Conservation (phyloP, 345 rosid genomes). For the Noccaea bulbosa region DNA sequence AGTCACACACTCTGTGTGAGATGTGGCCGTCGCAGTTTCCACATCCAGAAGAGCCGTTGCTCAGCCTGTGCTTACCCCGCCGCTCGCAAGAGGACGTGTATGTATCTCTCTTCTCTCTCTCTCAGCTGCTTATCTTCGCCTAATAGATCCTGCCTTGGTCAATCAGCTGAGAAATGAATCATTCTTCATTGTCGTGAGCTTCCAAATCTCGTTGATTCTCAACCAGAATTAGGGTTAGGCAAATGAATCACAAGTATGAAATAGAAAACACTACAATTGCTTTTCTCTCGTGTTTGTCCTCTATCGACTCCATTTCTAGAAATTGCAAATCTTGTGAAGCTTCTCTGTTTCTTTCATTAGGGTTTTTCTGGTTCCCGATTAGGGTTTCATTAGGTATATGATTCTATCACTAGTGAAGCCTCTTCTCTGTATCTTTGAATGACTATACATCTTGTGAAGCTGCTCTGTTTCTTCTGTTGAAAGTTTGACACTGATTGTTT, state of each 20-base stretch:
- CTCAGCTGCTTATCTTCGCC: background rate
- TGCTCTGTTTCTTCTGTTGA: background rate
- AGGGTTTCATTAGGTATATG: too few species aligned
- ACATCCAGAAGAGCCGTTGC: conserved; percentile 84
- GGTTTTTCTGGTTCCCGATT: too few species aligned
- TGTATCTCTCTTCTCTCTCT: background rate
- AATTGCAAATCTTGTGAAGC: too few species aligned
- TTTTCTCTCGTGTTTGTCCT: background rate
- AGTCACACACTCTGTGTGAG: conserved; percentile 82
- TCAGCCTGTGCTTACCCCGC: conserved; percentile 80
- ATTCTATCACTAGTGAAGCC: too few species aligned
- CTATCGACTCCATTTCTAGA: background rate
- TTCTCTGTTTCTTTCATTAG: too few species aligned
- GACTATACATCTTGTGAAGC: background rate
- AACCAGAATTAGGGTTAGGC: background rate
- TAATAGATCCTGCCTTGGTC: background rate
- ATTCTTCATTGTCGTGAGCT: background rate
- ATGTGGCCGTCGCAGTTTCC: conserved; percentile 87
- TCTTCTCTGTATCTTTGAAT: too few species aligned
- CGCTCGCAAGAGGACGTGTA: conserved; percentile 65
- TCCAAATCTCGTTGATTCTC: background rate
- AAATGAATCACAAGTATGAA: background rate
- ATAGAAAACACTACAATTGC: background rate
- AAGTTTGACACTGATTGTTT: background rate
- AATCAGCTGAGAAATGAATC: background rate